phyloP scores from a whole-genome alignment of 2,329 filamentous ascomycete genomes.

The Trichoderma afroharzianum region DNA sequence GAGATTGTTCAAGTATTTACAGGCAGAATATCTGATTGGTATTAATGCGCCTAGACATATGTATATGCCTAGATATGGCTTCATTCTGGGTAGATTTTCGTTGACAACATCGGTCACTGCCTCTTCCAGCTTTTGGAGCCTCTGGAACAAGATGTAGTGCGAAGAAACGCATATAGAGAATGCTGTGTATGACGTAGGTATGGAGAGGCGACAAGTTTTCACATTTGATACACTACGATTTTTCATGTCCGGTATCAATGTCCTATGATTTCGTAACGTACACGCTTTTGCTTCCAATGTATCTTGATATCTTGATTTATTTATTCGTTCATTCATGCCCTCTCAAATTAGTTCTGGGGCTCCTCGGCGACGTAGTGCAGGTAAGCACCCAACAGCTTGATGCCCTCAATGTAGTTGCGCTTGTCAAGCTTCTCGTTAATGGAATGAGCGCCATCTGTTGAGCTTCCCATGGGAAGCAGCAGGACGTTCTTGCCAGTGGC shows the following conservation, averaged over 20 bases:
- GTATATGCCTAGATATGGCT: neutral
- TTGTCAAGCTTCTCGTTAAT: constrained; percentile 99
- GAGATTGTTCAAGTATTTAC: neutral
- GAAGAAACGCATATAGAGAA: neutral
- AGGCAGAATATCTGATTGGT: neutral
- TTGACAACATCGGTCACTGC: neutral
- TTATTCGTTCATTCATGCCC: neutral
- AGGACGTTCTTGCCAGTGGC: constrained; percentile 97
- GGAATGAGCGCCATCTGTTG: constrained; percentile 92
- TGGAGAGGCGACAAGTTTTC: neutral
- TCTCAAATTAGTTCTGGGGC: constrained; percentile 45
- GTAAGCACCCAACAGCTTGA: constrained; percentile 91
- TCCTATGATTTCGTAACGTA: neutral
- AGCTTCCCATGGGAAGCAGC: constrained; percentile 93
- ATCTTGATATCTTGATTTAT: neutral
- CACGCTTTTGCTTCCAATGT: neutral
- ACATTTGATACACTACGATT: neutral
- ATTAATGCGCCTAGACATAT: neutral
- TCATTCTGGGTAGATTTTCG: neutral
- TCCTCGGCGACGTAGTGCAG: constrained; percentile 95
- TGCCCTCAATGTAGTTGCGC: constrained; percentile 97
- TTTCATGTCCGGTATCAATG: neutral
- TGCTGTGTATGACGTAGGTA: neutral
- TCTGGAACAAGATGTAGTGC: neutral
- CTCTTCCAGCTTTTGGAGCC: neutral